Evolutionary conservation across 2,329 filamentous ascomycete genomes (phyloP), one percentile per base, ranked within the genome.

Genomic region (Blastomyces parvus): DNA sequence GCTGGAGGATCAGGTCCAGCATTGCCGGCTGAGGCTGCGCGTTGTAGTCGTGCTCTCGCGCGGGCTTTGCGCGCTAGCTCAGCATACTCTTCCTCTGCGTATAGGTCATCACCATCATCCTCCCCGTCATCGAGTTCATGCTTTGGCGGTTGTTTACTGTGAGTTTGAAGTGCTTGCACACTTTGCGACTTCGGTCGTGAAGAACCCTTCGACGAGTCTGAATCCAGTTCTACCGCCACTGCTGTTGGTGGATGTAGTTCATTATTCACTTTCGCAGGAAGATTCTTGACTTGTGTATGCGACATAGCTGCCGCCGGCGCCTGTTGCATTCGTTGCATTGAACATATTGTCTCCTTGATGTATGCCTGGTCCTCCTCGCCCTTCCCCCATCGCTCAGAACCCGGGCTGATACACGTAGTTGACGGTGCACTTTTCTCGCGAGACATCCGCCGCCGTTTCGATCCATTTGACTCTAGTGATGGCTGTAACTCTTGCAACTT

Each of bases 11-110:
- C 62, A 61, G 60, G 38, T 57, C 40, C 56, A 62, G 59, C 38
- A 66, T 61, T 59, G 67, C 19, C 38, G 9, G 30, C 38, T 62
- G 36, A 25, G 14, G 36, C 50, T 14, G 60, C 38, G 6, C 19
- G n/a, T 33, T 38, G 50, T 60, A 65, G 58, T 64, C 70, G 67
- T 36, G 71, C 71, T 65, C 72, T 73, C 65, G 76, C 76, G n/a
- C 79, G 72, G 9, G 79, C 79, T 64, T 74, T 72, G 42, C 74
- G 71, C 59, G 74, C 73, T 33, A 80, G 68, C 57, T 77, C 77
- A 22, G 74, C 73, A 25, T 79, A 72, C 62, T 80, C 79, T 42
- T 78, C 75, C 30, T 69, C 68, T 38, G 69, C 69, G 11, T 68
- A 68, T 13, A 67, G 64, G 36, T 60, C 64, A 22, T 71, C 67